Conservation (phyloP, 331 rosid genomes). For the Malus hybrid region DNA sequence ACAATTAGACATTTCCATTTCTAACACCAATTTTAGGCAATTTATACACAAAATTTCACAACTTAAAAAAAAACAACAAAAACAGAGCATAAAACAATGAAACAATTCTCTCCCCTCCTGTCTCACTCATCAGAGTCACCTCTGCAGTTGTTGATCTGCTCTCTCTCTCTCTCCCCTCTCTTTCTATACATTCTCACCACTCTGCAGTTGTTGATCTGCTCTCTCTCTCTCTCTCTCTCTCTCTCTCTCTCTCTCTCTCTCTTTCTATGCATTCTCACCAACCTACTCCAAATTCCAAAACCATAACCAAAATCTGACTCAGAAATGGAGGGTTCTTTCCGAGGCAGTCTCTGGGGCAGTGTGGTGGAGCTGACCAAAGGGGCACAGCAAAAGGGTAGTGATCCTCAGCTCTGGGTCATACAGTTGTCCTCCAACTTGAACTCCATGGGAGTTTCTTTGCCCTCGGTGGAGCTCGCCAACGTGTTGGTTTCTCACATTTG, state of each 20-base stretch:
- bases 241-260: background rate
- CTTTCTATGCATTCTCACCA: background rate
- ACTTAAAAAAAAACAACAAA: too few species aligned
- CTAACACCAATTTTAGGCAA: background rate
- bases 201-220: too few species aligned
- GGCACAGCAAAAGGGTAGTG: slow-evolving; percentile 76
- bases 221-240: background rate
- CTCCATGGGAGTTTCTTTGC: slow-evolving; percentile 67
- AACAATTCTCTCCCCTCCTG: background rate
- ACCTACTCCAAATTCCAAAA: background rate
- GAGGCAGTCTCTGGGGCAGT: slow-evolving; percentile 32
- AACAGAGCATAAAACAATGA: too few species aligned
- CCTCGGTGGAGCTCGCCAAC: slow-evolving; percentile 70
- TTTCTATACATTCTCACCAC: background rate
- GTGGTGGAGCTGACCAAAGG: slow-evolving; percentile 60
- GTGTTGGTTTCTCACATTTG: slow-evolving; percentile 79
- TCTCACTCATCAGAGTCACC: background rate
- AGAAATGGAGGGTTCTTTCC: slow-evolving; percentile 37
- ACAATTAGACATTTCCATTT: background rate
- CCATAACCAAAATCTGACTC: slow-evolving; percentile 12
- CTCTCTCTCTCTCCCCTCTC: background rate
- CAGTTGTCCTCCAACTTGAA: slow-evolving; percentile 65
- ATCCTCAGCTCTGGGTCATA: slow-evolving; percentile 84
- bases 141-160: background rate
- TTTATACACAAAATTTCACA: background rate